Evolutionary conservation across 768 basidiomycete genomes (phyloP).

Genomic region (Tricholoma saponaceum): DNA sequence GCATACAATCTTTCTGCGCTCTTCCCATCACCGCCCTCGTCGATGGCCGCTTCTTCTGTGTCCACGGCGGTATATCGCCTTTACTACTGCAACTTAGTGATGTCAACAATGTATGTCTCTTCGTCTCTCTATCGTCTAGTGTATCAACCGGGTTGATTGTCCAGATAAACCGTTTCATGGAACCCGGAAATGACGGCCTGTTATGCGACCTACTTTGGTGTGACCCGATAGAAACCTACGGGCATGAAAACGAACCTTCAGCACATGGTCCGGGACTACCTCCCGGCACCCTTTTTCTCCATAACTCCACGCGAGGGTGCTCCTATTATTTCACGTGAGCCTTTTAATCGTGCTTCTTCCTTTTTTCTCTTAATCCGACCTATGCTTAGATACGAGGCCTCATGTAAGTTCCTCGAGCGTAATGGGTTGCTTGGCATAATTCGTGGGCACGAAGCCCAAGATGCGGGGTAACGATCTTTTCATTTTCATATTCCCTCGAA

Average conservation of each 20-base stretch:
- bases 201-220: slow-evolving; percentile 97
- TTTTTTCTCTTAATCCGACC: slow-evolving; percentile 24
- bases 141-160: slow-evolving; percentile 3
- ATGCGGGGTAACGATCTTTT: slow-evolving; percentile 66
- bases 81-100: slow-evolving; percentile 79
- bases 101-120: slow-evolving; percentile 50
- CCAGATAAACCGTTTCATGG: slow-evolving; percentile 88
- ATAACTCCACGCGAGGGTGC: slow-evolving; percentile 87
- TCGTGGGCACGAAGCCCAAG: slow-evolving; percentile 95
- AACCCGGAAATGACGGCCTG: slow-evolving; percentile 88
- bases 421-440: slow-evolving; percentile 92
- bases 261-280: slow-evolving; percentile 49
- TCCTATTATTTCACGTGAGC: slow-evolving; percentile 90
- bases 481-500: neutral
- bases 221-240: slow-evolving; percentile 88
- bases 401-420: slow-evolving; percentile 89
- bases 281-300: slow-evolving; percentile 59
- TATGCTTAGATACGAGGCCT: slow-evolving; percentile 64
- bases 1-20: slow-evolving; percentile 84
- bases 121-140: slow-evolving; percentile 1
- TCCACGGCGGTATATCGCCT: slow-evolving; percentile 94
- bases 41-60: slow-evolving; percentile 95
- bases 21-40: slow-evolving; percentile 90
- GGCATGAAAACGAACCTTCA: slow-evolving; percentile 64
- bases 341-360: neutral